Conservation (phyloP, 2,329 filamentous ascomycete species). For the Neofusicoccum cordaticola region DNA sequence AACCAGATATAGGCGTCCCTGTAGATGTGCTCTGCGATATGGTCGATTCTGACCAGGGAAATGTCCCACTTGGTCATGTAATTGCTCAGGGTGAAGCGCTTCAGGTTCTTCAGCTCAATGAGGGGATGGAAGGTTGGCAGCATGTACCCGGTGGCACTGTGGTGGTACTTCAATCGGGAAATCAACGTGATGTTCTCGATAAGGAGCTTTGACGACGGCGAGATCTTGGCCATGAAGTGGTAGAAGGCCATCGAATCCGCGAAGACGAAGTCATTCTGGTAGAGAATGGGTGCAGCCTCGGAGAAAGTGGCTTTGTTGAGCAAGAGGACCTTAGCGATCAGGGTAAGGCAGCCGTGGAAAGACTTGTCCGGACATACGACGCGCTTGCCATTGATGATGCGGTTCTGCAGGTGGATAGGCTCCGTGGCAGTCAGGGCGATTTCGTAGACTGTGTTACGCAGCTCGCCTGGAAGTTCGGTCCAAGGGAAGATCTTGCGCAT, state of each 20-base stretch:
- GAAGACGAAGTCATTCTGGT: background rate
- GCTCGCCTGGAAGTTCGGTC: background rate
- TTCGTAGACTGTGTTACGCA: background rate
- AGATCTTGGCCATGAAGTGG: background rate
- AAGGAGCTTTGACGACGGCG: too few species aligned
- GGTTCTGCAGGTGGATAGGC: background rate
- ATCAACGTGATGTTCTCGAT: background rate
- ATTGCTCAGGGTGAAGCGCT: too few species aligned
- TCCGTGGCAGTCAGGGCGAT: background rate
- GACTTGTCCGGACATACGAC: background rate
- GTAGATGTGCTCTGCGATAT: too few species aligned
- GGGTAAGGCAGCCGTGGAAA: background rate
- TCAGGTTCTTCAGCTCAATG: too few species aligned
- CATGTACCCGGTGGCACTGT: too few species aligned
- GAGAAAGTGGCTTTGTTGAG: background rate
- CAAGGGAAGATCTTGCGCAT: background rate
- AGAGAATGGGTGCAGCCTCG: background rate
- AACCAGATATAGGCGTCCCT: too few species aligned
- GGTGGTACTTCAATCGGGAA: too few species aligned
- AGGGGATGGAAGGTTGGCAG: too few species aligned
- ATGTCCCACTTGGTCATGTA: too few species aligned
- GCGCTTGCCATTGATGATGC: background rate
- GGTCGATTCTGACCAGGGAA: too few species aligned
- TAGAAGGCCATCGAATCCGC: background rate
- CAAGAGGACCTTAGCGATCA: background rate